These are phyloP conservation scores for Tinospora cordifolia DNA, from an alignment of 164 flowering plant species.

Conservation along the genomic window DNA sequence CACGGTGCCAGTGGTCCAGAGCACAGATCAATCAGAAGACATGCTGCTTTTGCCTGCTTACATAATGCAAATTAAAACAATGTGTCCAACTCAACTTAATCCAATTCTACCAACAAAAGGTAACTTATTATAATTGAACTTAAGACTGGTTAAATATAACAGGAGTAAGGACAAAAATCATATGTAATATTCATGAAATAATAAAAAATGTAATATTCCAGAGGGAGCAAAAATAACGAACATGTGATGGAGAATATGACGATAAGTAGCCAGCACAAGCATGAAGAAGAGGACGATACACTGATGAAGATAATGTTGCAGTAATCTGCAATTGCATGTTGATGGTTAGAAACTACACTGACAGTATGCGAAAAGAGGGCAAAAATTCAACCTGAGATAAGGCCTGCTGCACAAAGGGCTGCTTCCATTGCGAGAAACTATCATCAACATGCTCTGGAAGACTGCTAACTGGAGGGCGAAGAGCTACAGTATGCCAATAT, in stretches of 20 bases:
- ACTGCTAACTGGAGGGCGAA: constrained; percentile 62
- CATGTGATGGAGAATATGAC: constrained; percentile 79
- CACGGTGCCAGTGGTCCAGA: constrained; percentile 73
- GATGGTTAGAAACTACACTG: constrained; percentile 10
- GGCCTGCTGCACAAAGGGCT: constrained; percentile 69
- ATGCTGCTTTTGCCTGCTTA: constrained; percentile 74
- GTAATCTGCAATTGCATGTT: constrained; percentile 57
- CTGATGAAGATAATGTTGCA: constrained; percentile 46
- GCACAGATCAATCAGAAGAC: constrained; percentile 82
- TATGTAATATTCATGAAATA: not conserved
- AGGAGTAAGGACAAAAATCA: not conserved
- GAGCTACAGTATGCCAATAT: constrained; percentile 43
- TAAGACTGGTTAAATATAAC: not conserved
- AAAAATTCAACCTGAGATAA: constrained; percentile 53
- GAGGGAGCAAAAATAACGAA: constrained; percentile 25
- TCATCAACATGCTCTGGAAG: constrained; percentile 48
- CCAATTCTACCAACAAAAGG: not conserved
- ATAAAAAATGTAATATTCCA: not conserved
- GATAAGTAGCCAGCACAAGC: constrained; percentile 81
- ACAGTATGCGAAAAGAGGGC: not conserved
- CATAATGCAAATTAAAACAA: constrained; percentile 6
- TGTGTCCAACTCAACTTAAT: not conserved
- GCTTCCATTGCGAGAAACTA: constrained; percentile 65
- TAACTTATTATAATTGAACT: not conserved
- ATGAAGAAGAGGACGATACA: constrained; percentile 63